A percentile compares a stretch with the other conserved stretches of the same genome.
Conservation (phyloP, 306 rosid genomes). For the Prunus dulcis region DNA sequence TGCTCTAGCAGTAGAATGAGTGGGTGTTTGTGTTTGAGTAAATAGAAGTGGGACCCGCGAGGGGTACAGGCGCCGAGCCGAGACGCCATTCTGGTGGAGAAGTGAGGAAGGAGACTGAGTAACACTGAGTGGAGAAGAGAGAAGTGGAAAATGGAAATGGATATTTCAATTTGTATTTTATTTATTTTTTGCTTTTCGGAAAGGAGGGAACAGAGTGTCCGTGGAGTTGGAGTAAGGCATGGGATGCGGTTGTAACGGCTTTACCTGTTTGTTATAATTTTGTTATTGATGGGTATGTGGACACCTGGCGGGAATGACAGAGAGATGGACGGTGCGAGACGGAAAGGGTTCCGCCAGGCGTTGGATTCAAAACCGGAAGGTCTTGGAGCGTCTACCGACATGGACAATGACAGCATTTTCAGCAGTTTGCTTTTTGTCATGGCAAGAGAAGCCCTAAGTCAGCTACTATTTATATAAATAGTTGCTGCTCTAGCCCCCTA, state of each 20-base stretch:
- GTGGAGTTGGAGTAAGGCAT: conserved; percentile 24
- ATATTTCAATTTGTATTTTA: not conserved
- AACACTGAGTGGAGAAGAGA: not conserved
- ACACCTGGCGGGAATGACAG: conserved; percentile 7
- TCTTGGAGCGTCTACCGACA: not conserved
- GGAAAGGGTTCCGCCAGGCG: not conserved
- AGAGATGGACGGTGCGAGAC: too few relatives aligned
- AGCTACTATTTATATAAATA: too few relatives aligned
- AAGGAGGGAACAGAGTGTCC: conserved; percentile 10
- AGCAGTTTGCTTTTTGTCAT: fast-evolving
- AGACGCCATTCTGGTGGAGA: conserved; percentile 40
- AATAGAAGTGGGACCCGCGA: conserved; percentile 11
- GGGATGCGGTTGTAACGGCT: conserved; percentile 7
- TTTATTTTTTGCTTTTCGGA: not conserved
- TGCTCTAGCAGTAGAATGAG: conserved; percentile 8
- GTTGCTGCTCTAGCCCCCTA: too few relatives aligned
- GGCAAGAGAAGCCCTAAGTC: fast-evolving
- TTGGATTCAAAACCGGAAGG: not conserved
- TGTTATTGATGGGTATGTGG: not conserved
- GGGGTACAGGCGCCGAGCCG: conserved; percentile 31
- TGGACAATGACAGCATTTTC: not conserved
- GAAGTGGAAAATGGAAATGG: conserved; percentile 7
- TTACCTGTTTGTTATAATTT: not conserved
- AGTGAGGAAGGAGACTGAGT: not conserved
- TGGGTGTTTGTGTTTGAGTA: not conserved